Conservation (phyloP, 2,329 filamentous ascomycete genomes). For the Talaromyces sp. region DNA sequence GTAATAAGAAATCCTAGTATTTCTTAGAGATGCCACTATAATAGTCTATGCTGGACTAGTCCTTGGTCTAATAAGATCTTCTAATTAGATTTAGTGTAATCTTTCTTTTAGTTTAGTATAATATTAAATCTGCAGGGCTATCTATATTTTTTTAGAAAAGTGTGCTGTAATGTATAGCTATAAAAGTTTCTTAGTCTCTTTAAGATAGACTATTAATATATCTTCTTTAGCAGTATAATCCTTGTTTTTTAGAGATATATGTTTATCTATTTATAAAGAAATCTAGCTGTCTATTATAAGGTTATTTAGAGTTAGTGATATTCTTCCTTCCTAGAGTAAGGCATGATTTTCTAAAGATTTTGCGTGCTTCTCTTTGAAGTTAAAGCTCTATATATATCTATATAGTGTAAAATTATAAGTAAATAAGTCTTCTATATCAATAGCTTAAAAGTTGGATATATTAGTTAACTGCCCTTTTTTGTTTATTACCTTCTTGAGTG, state of each 20-base stretch:
- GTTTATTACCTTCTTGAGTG: neutral
- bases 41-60: neutral
- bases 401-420: neutral
- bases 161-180: too few species aligned
- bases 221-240: too few species aligned
- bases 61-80: neutral
- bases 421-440: neutral
- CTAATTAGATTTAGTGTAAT: neutral
- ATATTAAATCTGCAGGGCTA: neutral
- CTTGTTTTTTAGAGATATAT: too few species aligned
- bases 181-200: too few species aligned
- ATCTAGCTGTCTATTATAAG: too few species aligned
- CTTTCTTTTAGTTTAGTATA: neutral
- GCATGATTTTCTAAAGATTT: neutral
- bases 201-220: too few species aligned
- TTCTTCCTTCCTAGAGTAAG: neutral
- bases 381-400: conserved; percentile 5
- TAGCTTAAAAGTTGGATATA: neutral
- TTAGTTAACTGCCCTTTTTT: neutral
- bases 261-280: too few species aligned
- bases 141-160: neutral
- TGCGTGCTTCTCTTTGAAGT: neutral
- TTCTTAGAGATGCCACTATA: neutral
- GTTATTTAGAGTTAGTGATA: neutral
- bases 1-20: neutral